Evolutionary conservation across 345 rosid genomes (phyloP), one percentile per base, ranked within the genome.

Genomic region (Eucalyptus leucophloia): DNA sequence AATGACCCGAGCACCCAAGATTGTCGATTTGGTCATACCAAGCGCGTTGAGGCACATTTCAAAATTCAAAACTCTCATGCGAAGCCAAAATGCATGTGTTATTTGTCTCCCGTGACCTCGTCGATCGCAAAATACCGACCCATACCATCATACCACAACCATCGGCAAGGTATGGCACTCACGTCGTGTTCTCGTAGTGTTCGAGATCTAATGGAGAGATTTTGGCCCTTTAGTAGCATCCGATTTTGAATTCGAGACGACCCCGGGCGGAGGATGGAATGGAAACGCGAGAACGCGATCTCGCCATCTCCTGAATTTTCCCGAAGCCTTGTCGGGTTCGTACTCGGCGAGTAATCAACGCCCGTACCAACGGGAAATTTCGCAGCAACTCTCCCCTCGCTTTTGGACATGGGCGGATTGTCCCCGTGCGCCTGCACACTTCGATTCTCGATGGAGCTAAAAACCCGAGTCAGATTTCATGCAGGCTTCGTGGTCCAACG

Each of bases 211-310:
- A 65, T 15, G 77, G 34, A 65, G 37, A 65, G 26, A 15, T 69
- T 60, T 60, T 5, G 0, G 1, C 4, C 14, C 7, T 1, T 4
- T 40, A 12, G 1, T 72, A 10, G 45, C 82, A 34, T 34, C 0
- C 3, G 5, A 34, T 19, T 72, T 72, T 45, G 26, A 72, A 19
- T 17, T 34, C 12, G 14, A 34, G 26, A 12, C 7, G 82, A 72
- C 44, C 82, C 82, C 40, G 40, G 80, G 37, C 18, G 23, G 80
- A 26, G 1, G 11, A 21, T 53, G 26, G 58, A 53, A 9, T 16
- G 37, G 5, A 67, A 67, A 16, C 40, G 12, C 12, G 82, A 34
- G 82, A 34, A 21, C 26, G 14, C 82, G 45, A 34, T 3, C 44
- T 9, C 5, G 45, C 82, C 82, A 10, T 37, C 45, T 34, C 82